These are phyloP conservation scores for Phytophthora syringae DNA, from an alignment of 352 stramenopile genomes.

Conservation along the genomic window DNA sequence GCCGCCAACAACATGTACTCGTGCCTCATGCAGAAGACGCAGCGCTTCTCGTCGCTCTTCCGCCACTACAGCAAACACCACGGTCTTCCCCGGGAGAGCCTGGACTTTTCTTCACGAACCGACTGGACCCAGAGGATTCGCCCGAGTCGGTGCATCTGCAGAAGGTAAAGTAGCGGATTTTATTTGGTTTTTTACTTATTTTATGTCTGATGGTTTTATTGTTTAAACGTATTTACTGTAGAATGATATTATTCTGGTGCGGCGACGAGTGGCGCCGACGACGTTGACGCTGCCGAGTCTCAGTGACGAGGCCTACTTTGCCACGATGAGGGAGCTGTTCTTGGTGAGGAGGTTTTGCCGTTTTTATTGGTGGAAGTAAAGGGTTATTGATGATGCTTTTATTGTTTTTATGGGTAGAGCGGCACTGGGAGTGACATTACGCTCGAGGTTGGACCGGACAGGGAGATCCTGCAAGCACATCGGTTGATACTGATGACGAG, in stretches of 20 bases:
- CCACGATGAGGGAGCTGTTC: constrained; percentile 77
- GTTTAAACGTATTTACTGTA: constrained; percentile 27
- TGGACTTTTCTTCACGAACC: constrained; percentile 98
- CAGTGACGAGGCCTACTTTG: constrained; percentile 80
- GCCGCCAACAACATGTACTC: constrained; percentile 90
- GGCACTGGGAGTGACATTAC: constrained; percentile 72
- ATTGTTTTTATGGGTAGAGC: constrained; percentile 38
- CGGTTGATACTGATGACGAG: constrained; percentile 80
- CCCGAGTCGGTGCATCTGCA: constrained; percentile 87
- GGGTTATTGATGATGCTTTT: not conserved
- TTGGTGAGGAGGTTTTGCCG: constrained; percentile 36
- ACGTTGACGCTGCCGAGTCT: constrained; percentile 53
- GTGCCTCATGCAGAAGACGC: constrained; percentile 98
- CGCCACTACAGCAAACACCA: constrained; percentile 99
- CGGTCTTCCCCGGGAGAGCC: constrained; percentile 94
- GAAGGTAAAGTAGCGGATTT: constrained; percentile 49
- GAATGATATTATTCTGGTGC: constrained; percentile 90
- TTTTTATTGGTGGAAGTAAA: not conserved
- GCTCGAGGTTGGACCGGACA: constrained; percentile 72
- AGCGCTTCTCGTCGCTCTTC: constrained; percentile 98
- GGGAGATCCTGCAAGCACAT: constrained; percentile 70
- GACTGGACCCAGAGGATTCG: constrained; percentile 81
- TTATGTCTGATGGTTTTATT: not conserved
- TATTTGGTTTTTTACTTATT: constrained; percentile 6
- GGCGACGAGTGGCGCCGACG: constrained; percentile 50